Percentiles rank a stretch among this genome's conserved stretches.
Evolutionary conservation across 495 filamentous ascomycete species (phyloP).

Genomic region (Talaromyces liani): DNA sequence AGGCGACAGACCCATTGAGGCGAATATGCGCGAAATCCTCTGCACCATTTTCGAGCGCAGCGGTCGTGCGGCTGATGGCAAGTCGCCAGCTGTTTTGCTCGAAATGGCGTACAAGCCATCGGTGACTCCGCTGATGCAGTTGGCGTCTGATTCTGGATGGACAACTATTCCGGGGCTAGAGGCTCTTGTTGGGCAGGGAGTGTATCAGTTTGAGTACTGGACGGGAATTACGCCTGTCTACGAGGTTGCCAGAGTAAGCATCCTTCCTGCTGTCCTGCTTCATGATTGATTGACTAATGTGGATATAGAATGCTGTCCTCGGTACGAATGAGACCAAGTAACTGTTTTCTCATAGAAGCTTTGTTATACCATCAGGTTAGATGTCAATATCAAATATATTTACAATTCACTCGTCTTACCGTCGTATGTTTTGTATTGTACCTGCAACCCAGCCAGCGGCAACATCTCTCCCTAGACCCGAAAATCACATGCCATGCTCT

Average conservation of each 20-base stretch:
- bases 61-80: constrained; percentile 18
- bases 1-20: constrained; percentile 78
- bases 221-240: constrained; percentile 69
- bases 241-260: constrained; percentile 48
- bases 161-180: constrained; percentile 78
- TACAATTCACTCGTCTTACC: background rate
- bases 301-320: constrained; percentile 6
- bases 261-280: background rate
- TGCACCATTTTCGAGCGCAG: constrained; percentile 50
- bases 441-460: background rate
- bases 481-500: background rate
- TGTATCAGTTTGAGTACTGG: constrained; percentile 76
- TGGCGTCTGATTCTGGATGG: constrained; percentile 82
- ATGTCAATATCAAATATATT: background rate
- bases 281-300: background rate
- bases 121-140: constrained; percentile 75
- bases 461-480: background rate
- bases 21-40: constrained; percentile 59
- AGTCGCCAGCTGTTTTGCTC: constrained; percentile 51
- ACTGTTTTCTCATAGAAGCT: too few species aligned
- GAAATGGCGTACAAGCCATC: constrained; percentile 97
- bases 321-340: background rate
- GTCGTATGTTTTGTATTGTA: background rate
- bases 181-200: constrained; percentile 82
- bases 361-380: too few species aligned